Evolutionary conservation across 2,329 filamentous ascomycete species (phyloP).

Genomic region (Canariomyces notabilis): DNA sequence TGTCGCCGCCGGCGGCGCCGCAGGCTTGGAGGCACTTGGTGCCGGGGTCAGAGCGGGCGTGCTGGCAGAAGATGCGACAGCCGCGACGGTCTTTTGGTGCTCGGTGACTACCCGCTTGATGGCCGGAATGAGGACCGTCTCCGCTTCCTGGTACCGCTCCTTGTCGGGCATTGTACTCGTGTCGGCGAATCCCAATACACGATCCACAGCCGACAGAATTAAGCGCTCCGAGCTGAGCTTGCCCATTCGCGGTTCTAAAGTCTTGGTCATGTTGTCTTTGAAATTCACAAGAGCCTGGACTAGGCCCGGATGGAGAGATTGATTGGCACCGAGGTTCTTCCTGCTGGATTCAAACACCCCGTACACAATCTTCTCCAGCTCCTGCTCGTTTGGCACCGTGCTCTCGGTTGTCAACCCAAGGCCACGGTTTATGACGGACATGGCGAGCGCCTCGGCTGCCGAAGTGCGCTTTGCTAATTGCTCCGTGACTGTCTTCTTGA

Average conservation of each 20-base stretch:
- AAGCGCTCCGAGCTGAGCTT: conserved; percentile 41
- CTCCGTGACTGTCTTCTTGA: conserved; percentile 44
- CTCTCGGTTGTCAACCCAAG: conserved; percentile 42
- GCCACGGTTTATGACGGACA: conserved; percentile 49
- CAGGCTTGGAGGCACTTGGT: conserved; percentile 1
- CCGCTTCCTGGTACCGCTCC: conserved; percentile 28
- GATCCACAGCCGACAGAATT: conserved; percentile 46
- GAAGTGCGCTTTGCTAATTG: conserved; percentile 41
- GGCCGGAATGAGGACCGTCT: conserved; percentile 29
- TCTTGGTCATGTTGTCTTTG: conserved; percentile 42
- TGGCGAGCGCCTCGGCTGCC: conserved; percentile 44
- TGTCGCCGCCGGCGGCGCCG: neutral
- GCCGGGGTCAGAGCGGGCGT: neutral
- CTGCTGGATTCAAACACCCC: conserved; percentile 36
- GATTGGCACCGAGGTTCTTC: conserved; percentile 17
- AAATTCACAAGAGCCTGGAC: conserved; percentile 40
- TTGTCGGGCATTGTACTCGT: conserved; percentile 34
- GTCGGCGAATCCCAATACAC: conserved; percentile 44
- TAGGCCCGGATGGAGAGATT: conserved; percentile 35
- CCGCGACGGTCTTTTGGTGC: conserved; percentile 21
- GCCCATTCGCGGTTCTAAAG: conserved; percentile 38
- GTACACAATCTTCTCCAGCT: conserved; percentile 44
- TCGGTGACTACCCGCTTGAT: conserved; percentile 24
- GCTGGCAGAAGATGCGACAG: conserved; percentile 1
- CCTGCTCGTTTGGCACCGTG: conserved; percentile 39